Percentiles rank a stretch among this genome's conserved stretches.
phyloP scores from a whole-genome alignment of 2,329 filamentous ascomycete species.

The Alternaria arborescens region DNA sequence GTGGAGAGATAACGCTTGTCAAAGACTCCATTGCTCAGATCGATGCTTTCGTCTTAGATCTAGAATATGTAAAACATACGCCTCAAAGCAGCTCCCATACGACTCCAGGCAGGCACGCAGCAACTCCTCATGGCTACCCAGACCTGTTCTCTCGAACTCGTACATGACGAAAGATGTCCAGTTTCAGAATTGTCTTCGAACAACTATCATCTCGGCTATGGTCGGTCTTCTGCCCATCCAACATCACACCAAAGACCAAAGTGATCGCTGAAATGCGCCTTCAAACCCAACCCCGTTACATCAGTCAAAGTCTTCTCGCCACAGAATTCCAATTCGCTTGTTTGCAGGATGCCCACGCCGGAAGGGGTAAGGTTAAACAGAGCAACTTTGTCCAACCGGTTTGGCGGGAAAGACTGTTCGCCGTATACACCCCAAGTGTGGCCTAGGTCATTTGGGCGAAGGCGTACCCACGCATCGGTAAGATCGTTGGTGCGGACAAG shows the following conservation, averaged over 20 bases:
- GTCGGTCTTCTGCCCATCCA: conserved; percentile 6
- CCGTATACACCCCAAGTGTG: conserved; percentile 13
- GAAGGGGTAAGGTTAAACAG: background rate
- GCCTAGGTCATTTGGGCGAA: conserved; percentile 1
- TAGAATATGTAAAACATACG: too few species aligned
- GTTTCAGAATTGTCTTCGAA: background rate
- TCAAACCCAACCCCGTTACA: background rate
- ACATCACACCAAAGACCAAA: conserved; percentile 9
- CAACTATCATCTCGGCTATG: background rate
- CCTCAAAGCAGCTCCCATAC: too few species aligned
- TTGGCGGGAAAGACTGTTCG: conserved; percentile 9
- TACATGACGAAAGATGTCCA: too few species aligned
- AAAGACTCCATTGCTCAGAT: background rate
- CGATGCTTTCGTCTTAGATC: too few species aligned
- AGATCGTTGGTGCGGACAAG: conserved; percentile 3
- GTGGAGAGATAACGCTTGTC: background rate
- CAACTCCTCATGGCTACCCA: too few species aligned
- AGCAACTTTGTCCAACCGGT: conserved; percentile 9
- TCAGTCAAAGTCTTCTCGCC: background rate
- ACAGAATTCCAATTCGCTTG: background rate
- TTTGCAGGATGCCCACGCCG: conserved; percentile 7
- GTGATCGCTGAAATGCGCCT: conserved; percentile 12
- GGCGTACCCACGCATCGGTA: conserved; percentile 4
- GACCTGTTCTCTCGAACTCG: too few species aligned
- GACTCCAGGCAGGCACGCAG: too few species aligned